Evolutionary conservation across 805 yeast genomes (phyloP), one percentile per base, ranked within the genome.

Genomic region (Candida andamanensis): DNA sequence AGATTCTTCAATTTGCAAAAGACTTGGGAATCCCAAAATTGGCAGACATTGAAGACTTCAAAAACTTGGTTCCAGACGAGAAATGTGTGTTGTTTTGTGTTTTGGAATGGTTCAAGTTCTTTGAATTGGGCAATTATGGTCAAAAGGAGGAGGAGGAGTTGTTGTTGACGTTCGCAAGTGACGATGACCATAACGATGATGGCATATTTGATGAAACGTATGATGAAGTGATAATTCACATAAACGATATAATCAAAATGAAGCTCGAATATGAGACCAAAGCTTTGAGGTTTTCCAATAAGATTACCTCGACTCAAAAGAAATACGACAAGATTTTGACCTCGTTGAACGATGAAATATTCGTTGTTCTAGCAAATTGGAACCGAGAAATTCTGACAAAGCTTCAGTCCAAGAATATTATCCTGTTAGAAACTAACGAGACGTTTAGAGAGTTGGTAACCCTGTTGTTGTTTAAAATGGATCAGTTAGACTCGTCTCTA

Each of bases 51-150:
- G 78, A 74, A 21, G 83, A 76, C 51, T 63, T 78, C 36, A 56
- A 56, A 22, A 56, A 62, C 15, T 46, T 57, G 10, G 60, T 58
- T 15, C 81, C 81, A 0, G 85, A 79, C 40, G 85, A 79, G 40
- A 69, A 74, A 41, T 67, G 78, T 24, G 60, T 79, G 11, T 63
- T 78, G 42, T 68, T 79, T 12, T 78, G 74, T 46, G 52, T 78
- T 8, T 67, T 79, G 10, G 72, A 77, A 44, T 73, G 80, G 77
- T 77, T 66, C 52, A 74, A 72, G 34, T 41, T 38, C 16, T 59
- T 63, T 37, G 64, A 59, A 35, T 17, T 41, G n/a, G 31, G 30
- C 18, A 29, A 35, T 15, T 37, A 22, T 8, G 30, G 30, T 16
- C 22, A 26, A 14, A 14, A 17, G 14, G 23, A 28, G 12, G 30